Percentiles rank a stretch among this genome's conserved stretches.
Conservation (phyloP, 768 basidiomycete genomes). For the Termitomyces sp. region DNA sequence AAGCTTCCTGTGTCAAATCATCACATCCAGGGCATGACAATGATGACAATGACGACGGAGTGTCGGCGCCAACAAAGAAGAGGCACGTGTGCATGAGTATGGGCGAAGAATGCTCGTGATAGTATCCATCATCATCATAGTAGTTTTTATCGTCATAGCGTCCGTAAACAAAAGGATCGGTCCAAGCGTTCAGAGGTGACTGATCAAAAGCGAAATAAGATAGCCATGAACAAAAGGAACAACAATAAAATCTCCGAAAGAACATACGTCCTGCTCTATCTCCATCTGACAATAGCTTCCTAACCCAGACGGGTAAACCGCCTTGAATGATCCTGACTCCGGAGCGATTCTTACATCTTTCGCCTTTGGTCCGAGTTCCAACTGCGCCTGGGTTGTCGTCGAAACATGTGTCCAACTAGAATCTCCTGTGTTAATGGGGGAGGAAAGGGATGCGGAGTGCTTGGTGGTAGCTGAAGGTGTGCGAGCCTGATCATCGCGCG, state of each 20-base stretch:
- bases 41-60: background rate
- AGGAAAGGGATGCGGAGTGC: background rate
- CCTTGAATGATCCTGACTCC: background rate
- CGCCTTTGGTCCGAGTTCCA: background rate
- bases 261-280: background rate
- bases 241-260: no score
- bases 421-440: background rate
- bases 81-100: background rate
- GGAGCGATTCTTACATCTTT: background rate
- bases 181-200: background rate
- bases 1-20: background rate
- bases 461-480: background rate
- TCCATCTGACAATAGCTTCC: background rate
- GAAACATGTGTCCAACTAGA: background rate
- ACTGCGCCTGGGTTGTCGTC: background rate
- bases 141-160: background rate
- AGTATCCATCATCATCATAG: background rate
- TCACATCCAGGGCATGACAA: background rate
- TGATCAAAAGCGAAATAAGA: background rate
- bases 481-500: conserved; percentile 2
- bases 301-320: background rate
- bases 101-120: background rate
- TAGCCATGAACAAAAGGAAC: background rate
- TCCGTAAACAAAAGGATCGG: background rate
- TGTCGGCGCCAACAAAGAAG: background rate